These are phyloP conservation scores for Curvularia spicifera DNA, from an alignment of 2,329 filamentous ascomycete genomes.

Conservation along the genomic window DNA sequence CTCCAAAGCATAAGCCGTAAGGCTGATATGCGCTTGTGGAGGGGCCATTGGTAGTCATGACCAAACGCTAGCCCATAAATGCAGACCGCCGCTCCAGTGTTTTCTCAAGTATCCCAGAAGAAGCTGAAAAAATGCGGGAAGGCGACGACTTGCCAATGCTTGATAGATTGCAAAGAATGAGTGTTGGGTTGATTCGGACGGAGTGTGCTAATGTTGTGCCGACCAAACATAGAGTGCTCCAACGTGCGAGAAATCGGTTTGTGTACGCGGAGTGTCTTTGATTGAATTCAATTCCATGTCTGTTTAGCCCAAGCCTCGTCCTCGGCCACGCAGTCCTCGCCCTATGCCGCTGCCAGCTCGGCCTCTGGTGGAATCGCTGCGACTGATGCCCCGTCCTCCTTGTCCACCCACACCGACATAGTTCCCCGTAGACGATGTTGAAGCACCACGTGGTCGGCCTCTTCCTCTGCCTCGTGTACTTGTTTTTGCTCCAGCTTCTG, in stretches of 20 bases:
- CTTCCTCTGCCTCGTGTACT: slow-evolving; percentile 47
- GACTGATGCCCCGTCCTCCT: slow-evolving; percentile 57
- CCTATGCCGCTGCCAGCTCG: slow-evolving; percentile 55
- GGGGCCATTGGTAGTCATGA: background rate
- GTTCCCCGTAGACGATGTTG: slow-evolving; percentile 43
- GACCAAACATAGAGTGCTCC: background rate
- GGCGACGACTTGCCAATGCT: background rate
- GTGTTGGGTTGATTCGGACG: background rate
- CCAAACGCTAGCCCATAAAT: background rate
- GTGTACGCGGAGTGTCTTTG: background rate
- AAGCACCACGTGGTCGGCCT: slow-evolving; percentile 44
- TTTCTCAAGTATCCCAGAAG: background rate
- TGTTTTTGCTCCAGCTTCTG: slow-evolving; percentile 61
- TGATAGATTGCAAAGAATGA: background rate
- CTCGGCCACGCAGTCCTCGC: slow-evolving; percentile 48
- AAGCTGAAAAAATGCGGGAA: background rate
- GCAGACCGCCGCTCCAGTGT: background rate
- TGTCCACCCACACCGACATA: slow-evolving; percentile 55
- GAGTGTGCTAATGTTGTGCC: background rate
- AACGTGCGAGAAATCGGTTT: background rate
- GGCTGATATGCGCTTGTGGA: background rate
- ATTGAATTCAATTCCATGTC: background rate
- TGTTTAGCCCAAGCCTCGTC: slow-evolving; percentile 36
- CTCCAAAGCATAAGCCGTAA: background rate
- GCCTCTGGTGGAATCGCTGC: slow-evolving; percentile 52